Evolutionary conservation across 2,329 filamentous ascomycete species (phyloP).

Genomic region (Aspergillus tamarii): DNA sequence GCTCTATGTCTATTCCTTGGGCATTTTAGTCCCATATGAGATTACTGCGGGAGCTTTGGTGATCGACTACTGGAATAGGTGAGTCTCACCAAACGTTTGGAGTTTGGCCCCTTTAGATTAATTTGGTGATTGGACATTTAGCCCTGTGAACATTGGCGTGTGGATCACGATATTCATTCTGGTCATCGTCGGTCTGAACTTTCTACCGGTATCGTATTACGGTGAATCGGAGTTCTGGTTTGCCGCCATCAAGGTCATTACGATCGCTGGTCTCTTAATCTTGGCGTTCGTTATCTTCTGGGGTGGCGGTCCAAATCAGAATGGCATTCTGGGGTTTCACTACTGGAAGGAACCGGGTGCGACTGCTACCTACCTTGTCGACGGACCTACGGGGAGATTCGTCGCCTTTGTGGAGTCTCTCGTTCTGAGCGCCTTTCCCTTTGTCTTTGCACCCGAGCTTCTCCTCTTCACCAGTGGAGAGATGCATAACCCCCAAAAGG

Average conservation of each 20-base stretch:
- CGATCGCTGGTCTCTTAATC: slow-evolving; percentile 56
- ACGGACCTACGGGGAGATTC: slow-evolving; percentile 54
- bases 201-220: slow-evolving; percentile 54
- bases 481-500: slow-evolving; percentile 59
- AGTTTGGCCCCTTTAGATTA: too few relatives aligned
- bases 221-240: slow-evolving; percentile 61
- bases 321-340: slow-evolving; percentile 54
- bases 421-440: slow-evolving; percentile 56
- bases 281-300: slow-evolving; percentile 59
- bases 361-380: slow-evolving; percentile 52
- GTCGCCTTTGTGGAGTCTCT: slow-evolving; percentile 55
- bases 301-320: slow-evolving; percentile 54
- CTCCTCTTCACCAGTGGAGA: slow-evolving; percentile 62
- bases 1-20: slow-evolving; percentile 52
- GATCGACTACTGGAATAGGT: slow-evolving; percentile 62
- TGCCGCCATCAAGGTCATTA: slow-evolving; percentile 54
- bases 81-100: too few relatives aligned
- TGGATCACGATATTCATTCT: slow-evolving; percentile 63
- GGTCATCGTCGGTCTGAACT: slow-evolving; percentile 57
- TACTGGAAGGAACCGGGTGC: slow-evolving; percentile 55
- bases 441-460: slow-evolving; percentile 59
- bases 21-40: slow-evolving; percentile 58
- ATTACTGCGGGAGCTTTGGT: slow-evolving; percentile 67
- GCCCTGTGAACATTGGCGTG: slow-evolving; percentile 45
- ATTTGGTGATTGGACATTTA: too few relatives aligned